Evolutionary conservation across 2,329 filamentous ascomycete species (phyloP).

Genomic region (Cercospora zeina): DNA sequence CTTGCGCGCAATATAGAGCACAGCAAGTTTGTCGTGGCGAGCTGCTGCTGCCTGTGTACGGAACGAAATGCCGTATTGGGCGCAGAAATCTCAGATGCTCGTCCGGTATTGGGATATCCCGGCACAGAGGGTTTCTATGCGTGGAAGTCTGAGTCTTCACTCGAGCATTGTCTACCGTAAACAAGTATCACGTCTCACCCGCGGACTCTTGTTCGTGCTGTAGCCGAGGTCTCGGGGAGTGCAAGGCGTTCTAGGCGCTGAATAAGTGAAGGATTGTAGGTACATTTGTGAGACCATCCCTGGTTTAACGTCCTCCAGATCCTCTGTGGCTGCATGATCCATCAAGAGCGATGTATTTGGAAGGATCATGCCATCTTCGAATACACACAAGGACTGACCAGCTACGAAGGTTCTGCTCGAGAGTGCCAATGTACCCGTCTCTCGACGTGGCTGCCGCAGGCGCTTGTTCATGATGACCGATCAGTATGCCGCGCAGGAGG

Average conservation of each 20-base stretch:
- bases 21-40: neutral
- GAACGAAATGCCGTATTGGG: neutral
- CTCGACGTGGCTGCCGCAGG: neutral
- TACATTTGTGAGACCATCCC: neutral
- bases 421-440: neutral
- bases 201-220: neutral
- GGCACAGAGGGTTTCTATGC: neutral
- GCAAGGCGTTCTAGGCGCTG: neutral
- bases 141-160: neutral
- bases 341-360: neutral
- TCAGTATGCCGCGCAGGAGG: neutral
- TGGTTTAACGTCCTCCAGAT: neutral
- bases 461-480: neutral
- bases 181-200: conserved; percentile 1
- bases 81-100: neutral
- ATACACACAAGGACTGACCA: neutral
- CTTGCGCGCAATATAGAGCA: neutral
- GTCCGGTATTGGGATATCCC: neutral
- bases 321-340: neutral
- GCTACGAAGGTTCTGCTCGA: neutral
- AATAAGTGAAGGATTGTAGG: neutral
- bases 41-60: neutral
- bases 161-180: neutral
- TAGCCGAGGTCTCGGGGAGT: neutral
- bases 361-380: neutral